Evolutionary conservation across 2,329 filamentous ascomycete genomes (phyloP), one percentile per base, ranked within the genome.

Genomic region (Corynespora cassiicola): DNA sequence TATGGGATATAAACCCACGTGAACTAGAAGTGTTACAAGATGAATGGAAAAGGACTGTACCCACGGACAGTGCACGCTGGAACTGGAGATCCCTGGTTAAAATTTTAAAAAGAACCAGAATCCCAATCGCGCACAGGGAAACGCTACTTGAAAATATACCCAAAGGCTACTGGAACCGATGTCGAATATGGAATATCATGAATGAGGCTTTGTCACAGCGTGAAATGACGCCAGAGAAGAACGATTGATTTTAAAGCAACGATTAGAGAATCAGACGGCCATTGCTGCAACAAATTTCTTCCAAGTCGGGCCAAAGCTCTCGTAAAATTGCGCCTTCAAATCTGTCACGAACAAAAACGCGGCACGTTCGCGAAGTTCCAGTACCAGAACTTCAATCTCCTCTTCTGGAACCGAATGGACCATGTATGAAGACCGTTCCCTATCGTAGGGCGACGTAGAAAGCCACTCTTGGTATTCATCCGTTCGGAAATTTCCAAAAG

Each of bases 311-410:
- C 47, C 47, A 36, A 63, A 65, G 7, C 29, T 44, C n/a, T 50
- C 40, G 26, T 65, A 65, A 15, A 52, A 56, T 10, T 45, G 36
- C 3, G 16, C 28, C 2, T 20, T 41, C 17, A 54, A 42, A 25
- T 54, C 54, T n/a, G 59, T 63, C 7, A 62, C 45, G 26, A 63
- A 65, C 2, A 63, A n/a, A 42, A 56, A 62, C 23, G 31, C 37
- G 2, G 55, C 59, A 9, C 31, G 42, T 7, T 47, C 23, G 6
- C 49, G 34, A 25, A 63, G 31, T 7, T 21, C 30, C 14, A 17
- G 30, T 0, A 51, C 52, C 2, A 61, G 30, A 1, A 39, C 21
- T 15, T 39, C 32, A 0, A 63, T 36, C 9, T 51, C 27, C 4
- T 43, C 46, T 14, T 41, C 31, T 5, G 55, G 55, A 5, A 57